Evolutionary conservation across 108 stramenopile species (phyloP).

Genomic region (Epipyxis sp.): DNA sequence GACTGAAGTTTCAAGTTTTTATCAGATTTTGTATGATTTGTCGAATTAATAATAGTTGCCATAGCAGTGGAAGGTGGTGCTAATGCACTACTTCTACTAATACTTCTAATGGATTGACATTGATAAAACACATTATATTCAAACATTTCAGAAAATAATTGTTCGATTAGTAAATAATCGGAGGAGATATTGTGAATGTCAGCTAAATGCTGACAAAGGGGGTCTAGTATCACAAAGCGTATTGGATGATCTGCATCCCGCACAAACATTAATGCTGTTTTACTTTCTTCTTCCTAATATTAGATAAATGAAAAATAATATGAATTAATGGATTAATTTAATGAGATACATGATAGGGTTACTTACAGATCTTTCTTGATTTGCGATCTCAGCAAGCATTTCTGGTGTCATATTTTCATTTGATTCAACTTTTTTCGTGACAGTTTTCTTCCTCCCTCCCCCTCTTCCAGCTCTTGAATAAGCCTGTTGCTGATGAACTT

Average conservation of each 20-base stretch:
- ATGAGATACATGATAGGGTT: no score
- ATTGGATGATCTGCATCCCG: neutral
- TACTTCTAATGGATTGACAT: neutral
- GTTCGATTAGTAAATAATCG: constrained; percentile 10
- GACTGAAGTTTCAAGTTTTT: no score
- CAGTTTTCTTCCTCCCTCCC: neutral
- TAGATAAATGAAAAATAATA: no score
- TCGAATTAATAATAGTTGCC: neutral
- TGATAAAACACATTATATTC: neutral
- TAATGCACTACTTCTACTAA: neutral
- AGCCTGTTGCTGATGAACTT: neutral
- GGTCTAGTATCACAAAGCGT: neutral
- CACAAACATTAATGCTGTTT: neutral
- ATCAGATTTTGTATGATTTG: neutral
- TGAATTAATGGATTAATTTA: no score
- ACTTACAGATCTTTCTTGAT: no score
- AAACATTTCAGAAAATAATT: neutral
- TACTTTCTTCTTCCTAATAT: neutral
- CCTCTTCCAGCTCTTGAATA: neutral
- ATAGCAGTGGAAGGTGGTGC: neutral
- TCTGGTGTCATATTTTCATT: no score
- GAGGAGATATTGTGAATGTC: neutral
- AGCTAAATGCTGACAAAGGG: neutral
- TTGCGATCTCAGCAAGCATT: no score
- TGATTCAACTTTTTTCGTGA: no score